These are phyloP conservation scores for Oropetium thomaeum DNA, from an alignment of 176 grass and related monocot genomes.

Conservation along the genomic window DNA sequence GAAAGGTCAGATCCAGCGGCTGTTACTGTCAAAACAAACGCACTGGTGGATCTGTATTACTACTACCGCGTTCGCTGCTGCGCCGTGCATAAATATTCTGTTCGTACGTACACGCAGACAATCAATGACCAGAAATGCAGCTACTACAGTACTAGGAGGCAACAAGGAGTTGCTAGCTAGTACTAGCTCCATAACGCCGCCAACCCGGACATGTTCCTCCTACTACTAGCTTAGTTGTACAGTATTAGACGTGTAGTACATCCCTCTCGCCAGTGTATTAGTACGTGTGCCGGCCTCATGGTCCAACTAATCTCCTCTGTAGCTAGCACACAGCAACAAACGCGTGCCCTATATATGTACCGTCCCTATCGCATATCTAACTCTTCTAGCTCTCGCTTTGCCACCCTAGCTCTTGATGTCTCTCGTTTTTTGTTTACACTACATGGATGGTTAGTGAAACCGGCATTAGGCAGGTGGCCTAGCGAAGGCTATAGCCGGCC, in stretches of 20 bases:
- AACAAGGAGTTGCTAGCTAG: too few relatives aligned
- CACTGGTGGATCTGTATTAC: too few relatives aligned
- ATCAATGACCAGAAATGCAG: not conserved
- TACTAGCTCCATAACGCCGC: not conserved
- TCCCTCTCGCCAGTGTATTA: not conserved
- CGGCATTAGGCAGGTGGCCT: not conserved
- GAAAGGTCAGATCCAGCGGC: not conserved
- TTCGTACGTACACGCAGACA: not conserved
- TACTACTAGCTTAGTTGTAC: too few relatives aligned
- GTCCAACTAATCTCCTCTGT: constrained; percentile 9
- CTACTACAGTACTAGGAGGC: not conserved
- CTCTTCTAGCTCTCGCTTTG: not conserved
- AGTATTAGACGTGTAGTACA: too few relatives aligned
- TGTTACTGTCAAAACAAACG: not conserved
- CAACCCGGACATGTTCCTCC: constrained; percentile 1
- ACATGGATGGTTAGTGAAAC: not conserved
- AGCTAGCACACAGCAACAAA: not conserved
- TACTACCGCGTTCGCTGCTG: not conserved
- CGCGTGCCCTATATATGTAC: constrained; percentile 3
- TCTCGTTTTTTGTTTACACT: not conserved
- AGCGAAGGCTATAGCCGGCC: not conserved
- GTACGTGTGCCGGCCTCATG: not conserved
- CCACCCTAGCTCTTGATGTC: not conserved
- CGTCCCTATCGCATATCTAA: constrained; percentile 9
- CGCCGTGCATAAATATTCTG: not conserved